Conservation (phyloP, 1,139 yeast genomes). For the Kazachstania sp. region DNA sequence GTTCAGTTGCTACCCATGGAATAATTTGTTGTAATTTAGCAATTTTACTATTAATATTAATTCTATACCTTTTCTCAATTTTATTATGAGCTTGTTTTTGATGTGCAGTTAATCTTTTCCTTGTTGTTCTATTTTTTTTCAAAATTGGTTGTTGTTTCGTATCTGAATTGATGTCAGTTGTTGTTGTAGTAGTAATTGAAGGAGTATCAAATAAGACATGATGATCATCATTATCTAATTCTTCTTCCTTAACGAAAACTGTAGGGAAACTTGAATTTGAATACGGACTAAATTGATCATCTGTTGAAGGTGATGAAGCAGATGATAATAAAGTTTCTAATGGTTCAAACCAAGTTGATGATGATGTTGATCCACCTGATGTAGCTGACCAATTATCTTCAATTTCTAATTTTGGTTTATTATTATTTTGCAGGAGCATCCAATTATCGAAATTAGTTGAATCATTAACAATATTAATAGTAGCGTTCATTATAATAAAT, state of each 20-base stretch:
- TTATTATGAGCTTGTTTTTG: constrained; percentile 68
- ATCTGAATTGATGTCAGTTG: too few species aligned
- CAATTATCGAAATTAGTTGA: constrained; percentile 5
- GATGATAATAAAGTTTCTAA: constrained; percentile 23
- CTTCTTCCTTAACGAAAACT: constrained; percentile 1
- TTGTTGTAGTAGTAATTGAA: background rate
- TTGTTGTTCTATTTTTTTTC: constrained; percentile 35
- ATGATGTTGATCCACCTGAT: background rate
- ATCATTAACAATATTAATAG: background rate
- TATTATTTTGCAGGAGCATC: constrained; percentile 4
- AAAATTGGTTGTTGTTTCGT: constrained; percentile 27
- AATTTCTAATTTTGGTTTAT: constrained; percentile 10
- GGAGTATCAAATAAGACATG: background rate
- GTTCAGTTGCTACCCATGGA: constrained; percentile 42
- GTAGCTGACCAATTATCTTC: background rate
- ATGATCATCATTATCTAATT: background rate
- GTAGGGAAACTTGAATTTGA: constrained; percentile 5
- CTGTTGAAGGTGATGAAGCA: constrained; percentile 23
- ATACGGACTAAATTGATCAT: background rate
- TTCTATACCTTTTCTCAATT: constrained; percentile 62
- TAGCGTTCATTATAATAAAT: background rate
- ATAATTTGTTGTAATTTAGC: constrained; percentile 59
- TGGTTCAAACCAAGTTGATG: constrained; percentile 25
- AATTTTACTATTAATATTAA: constrained; percentile 63
- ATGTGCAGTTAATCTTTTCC: constrained; percentile 49